phyloP scores from a whole-genome alignment of 345 rosid genomes.

The Citrus inodora region DNA sequence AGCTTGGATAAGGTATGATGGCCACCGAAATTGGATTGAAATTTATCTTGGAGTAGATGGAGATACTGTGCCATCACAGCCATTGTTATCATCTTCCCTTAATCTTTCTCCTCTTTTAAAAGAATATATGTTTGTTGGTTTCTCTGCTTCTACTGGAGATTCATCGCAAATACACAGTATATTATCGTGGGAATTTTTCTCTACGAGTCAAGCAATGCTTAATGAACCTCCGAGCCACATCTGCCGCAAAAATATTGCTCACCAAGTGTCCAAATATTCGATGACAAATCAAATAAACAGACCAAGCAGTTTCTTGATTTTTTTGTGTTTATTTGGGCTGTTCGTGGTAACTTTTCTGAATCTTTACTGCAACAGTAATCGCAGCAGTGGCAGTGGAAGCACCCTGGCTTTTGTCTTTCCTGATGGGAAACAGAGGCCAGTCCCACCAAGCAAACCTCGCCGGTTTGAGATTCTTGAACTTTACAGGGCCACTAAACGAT shows the following conservation, averaged over 20 bases:
- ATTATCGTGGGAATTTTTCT: constrained; percentile 22
- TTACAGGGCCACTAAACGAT: constrained; percentile 7
- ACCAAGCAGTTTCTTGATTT: constrained; percentile 8
- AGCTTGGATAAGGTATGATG: constrained; percentile 22
- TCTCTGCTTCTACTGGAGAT: constrained; percentile 20
- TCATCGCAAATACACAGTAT: constrained; percentile 14
- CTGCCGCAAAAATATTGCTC: constrained; percentile 10
- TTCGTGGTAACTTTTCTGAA: neutral
- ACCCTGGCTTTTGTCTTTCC: neutral
- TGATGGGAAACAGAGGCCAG: constrained; percentile 7
- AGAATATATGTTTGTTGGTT: constrained; percentile 28
- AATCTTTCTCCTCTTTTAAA: constrained; percentile 12
- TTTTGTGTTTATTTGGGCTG: constrained; percentile 11
- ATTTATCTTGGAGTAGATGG: constrained; percentile 8
- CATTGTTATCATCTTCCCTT: constrained; percentile 9
- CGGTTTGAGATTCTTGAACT: constrained; percentile 11
- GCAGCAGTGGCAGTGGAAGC: neutral
- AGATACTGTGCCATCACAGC: constrained; percentile 1
- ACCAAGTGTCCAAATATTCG: constrained; percentile 15
- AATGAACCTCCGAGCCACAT: neutral
- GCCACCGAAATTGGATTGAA: constrained; percentile 19
- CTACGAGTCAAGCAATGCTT: constrained; percentile 16
- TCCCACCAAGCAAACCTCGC: constrained; percentile 18
- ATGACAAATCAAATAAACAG: neutral
- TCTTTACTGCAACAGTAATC: constrained; percentile 10